A percentile compares a stretch with the other conserved stretches of the same genome.
Conservation (phyloP, 345 rosid species). For the Hibiscus syriacus region DNA sequence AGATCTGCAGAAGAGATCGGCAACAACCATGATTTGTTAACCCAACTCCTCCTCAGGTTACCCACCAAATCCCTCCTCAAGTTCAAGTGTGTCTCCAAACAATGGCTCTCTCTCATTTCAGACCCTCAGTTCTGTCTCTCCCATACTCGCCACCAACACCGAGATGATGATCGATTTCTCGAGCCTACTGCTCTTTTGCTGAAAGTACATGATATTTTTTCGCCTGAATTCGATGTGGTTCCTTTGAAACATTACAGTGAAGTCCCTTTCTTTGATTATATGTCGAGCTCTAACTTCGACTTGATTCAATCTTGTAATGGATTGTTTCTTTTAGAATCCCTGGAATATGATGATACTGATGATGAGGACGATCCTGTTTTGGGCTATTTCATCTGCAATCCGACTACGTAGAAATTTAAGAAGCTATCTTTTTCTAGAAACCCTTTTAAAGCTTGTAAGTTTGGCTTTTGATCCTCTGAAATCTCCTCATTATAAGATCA, state of each 20-base stretch:
- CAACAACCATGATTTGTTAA: neutral
- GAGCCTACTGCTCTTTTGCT: neutral
- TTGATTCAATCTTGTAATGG: neutral
- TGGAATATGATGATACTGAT: neutral
- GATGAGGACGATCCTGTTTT: no score
- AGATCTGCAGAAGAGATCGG: neutral
- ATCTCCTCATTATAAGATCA: constrained; percentile 2
- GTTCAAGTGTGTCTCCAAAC: no score
- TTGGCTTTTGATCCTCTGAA: constrained; percentile 8
- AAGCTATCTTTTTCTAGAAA: neutral
- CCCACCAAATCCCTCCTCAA: no score
- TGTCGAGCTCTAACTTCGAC: neutral
- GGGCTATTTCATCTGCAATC: neutral
- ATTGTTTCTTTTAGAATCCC: neutral
- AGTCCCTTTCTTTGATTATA: neutral
- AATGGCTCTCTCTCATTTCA: no score
- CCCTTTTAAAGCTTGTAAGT: neutral
- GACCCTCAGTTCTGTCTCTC: no score
- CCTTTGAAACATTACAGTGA: neutral
- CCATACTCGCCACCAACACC: no score
- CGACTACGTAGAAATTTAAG: neutral
- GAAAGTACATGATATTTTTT: fast-evolving
- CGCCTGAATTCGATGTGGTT: neutral
- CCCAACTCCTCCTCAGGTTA: no score
- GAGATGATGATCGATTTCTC: no score